Percentiles rank a stretch among this genome's conserved stretches.
Evolutionary conservation across 2,329 filamentous ascomycete genomes (phyloP).

Genomic region (Arthrobotrys megalospora): DNA sequence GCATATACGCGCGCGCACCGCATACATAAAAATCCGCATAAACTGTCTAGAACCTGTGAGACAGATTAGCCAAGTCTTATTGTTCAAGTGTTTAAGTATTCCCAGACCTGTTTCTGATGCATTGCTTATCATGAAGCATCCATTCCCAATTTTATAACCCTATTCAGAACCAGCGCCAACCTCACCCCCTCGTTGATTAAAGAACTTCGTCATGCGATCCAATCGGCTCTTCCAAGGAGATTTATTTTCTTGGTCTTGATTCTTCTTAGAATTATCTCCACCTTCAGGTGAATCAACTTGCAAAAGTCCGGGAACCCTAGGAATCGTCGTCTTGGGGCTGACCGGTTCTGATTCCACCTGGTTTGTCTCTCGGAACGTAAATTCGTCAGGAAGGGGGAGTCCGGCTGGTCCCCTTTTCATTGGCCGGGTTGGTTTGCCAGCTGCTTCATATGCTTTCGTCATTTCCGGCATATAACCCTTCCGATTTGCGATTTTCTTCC

Average conservation of each 20-base stretch:
- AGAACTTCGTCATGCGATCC: background rate
- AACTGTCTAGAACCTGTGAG: slow-evolving; percentile 6
- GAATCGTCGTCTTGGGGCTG: background rate
- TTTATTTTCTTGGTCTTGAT: background rate
- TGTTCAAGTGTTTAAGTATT: background rate
- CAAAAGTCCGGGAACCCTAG: background rate
- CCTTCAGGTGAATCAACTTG: background rate
- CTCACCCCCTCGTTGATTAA: background rate
- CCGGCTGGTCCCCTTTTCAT: slow-evolving; percentile 30
- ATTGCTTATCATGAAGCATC: background rate
- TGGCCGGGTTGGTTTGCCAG: slow-evolving; percentile 4
- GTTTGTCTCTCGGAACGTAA: background rate
- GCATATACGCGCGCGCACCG: slow-evolving; percentile 15
- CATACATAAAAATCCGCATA: slow-evolving; percentile 36
- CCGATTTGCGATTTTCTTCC: background rate
- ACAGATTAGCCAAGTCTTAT: background rate
- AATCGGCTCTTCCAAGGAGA: background rate
- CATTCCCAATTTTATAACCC: background rate
- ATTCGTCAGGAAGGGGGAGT: slow-evolving; percentile 3
- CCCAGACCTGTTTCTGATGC: background rate
- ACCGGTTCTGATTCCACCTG: background rate
- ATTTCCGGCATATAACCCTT: background rate
- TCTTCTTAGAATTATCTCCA: background rate
- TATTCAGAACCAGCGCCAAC: background rate
- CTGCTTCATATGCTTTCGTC: background rate